A percentile compares a stretch with the other conserved stretches of the same genome.
Evolutionary conservation across 2,329 filamentous ascomycete species (phyloP).

Genomic region (Fusarium agapanthi): DNA sequence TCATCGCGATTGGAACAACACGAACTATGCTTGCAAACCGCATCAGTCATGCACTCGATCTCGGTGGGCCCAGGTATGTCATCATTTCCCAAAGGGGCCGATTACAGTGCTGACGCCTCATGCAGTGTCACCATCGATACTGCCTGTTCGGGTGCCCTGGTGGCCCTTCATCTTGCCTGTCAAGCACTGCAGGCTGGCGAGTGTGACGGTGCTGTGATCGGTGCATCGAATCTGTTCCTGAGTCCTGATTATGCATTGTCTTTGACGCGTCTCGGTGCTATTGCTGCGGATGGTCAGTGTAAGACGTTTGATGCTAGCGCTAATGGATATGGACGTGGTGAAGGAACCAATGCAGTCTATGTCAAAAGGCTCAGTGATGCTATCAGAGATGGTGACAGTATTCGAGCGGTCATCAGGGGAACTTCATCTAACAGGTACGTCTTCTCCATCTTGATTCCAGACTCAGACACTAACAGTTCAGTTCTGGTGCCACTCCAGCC

Average conservation of each 20-base stretch:
- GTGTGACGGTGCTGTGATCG: constrained; percentile 45
- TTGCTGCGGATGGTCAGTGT: constrained; percentile 47
- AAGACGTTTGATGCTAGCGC: constrained; percentile 61
- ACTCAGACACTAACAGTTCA: constrained; percentile 7
- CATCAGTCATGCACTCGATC: constrained; percentile 38
- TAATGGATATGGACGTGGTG: constrained; percentile 63
- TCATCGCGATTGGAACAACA: constrained; percentile 40
- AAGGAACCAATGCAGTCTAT: constrained; percentile 62
- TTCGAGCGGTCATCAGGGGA: constrained; percentile 59
- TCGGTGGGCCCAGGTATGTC: constrained; percentile 38
- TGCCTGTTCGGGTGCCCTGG: constrained; percentile 55
- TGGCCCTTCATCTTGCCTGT: constrained; percentile 53
- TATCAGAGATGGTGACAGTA: constrained; percentile 59
- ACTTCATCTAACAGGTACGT: constrained; percentile 54
- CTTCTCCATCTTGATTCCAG: accelerated
- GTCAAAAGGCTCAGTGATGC: constrained; percentile 64
- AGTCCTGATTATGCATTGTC: constrained; percentile 39
- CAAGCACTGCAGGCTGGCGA: constrained; percentile 46
- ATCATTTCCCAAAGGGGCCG: not conserved
- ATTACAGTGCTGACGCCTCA: constrained; percentile 7
- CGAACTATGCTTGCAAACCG: constrained; percentile 40
- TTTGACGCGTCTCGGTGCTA: constrained; percentile 36
- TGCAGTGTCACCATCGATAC: constrained; percentile 56
- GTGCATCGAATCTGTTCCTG: constrained; percentile 44
- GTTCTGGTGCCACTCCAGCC: constrained; percentile 57